Conservation (phyloP, 75 land plant genomes). For the Cupressus sempervirens region DNA sequence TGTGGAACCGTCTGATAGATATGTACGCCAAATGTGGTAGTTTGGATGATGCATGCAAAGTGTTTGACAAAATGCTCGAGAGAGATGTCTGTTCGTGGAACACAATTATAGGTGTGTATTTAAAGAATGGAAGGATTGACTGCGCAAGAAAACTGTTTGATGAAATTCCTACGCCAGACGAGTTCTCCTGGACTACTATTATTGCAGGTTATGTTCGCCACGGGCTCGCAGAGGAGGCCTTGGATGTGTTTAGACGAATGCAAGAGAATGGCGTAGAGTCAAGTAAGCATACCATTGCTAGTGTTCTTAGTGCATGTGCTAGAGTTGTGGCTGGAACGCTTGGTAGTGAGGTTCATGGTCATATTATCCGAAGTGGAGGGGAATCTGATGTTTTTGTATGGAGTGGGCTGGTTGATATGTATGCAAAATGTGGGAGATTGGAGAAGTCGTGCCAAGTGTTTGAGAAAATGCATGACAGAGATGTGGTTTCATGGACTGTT, state of each 20-base stretch:
- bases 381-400: constrained; percentile 8
- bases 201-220: constrained; percentile 33
- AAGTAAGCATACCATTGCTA: constrained; percentile 22
- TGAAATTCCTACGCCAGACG: constrained; percentile 27
- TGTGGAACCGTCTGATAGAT: constrained; percentile 4
- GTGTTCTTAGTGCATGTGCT: constrained; percentile 44
- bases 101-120: constrained; percentile 29
- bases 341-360: background rate
- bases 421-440: constrained; percentile 9
- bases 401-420: constrained; percentile 8
- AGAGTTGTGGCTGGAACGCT: background rate
- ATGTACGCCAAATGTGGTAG: constrained; percentile 26
- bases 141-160: constrained; percentile 32
- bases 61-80: constrained; percentile 44
- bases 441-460: background rate
- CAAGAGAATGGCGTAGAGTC: constrained; percentile 16
- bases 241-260: constrained; percentile 39
- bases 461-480: constrained; percentile 9
- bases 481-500: constrained; percentile 51
- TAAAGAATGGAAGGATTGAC: constrained; percentile 14
- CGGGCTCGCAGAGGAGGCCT: constrained; percentile 27
- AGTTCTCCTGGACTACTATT: constrained; percentile 47
- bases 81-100: constrained; percentile 43
- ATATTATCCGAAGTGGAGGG: background rate
- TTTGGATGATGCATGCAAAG: constrained; percentile 30